Evolutionary conservation across 495 filamentous ascomycete genomes (phyloP).

Genomic region (Podospora didyma): DNA sequence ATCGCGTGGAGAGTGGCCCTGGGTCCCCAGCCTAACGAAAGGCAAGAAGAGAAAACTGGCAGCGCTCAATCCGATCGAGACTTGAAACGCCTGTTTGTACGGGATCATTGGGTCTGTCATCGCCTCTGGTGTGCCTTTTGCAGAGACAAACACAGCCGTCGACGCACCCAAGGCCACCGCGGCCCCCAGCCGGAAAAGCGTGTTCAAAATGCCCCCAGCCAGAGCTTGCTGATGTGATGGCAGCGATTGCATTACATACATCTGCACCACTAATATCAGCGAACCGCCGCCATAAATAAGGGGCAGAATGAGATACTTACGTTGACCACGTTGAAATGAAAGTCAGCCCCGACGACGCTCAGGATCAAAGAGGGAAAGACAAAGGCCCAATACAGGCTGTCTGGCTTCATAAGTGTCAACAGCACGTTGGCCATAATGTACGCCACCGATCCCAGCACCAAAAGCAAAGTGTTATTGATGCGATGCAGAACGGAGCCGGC

Average conservation of each 20-base stretch:
- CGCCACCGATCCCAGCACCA: constrained; percentile 42
- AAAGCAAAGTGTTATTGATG: constrained; percentile 46
- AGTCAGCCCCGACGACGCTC: constrained; percentile 53
- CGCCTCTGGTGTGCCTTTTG: constrained; percentile 25
- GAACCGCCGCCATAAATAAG: background rate
- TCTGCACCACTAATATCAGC: constrained; percentile 25
- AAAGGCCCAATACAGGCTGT: constrained; percentile 54
- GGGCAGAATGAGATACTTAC: constrained; percentile 28
- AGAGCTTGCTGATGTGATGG: constrained; percentile 54
- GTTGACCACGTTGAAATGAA: constrained; percentile 60
- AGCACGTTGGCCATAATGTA: constrained; percentile 43
- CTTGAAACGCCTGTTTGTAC: constrained; percentile 49
- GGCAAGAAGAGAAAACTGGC: constrained; percentile 34
- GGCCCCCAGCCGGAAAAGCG: constrained; percentile 47
- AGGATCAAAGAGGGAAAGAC: constrained; percentile 53
- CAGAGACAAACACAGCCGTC: constrained; percentile 45
- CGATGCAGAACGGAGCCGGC: constrained; percentile 47
- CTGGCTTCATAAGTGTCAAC: constrained; percentile 33
- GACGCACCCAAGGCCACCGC: constrained; percentile 51
- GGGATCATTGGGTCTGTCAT: constrained; percentile 34
- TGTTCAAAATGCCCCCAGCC: constrained; percentile 57
- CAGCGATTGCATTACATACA: constrained; percentile 53
- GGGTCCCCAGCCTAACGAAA: constrained; percentile 42
- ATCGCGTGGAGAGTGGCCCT: constrained; percentile 32
- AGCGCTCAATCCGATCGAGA: constrained; percentile 51